Evolutionary conservation across 495 filamentous ascomycete species (phyloP).

Genomic region (Podospora pseudocomata): DNA sequence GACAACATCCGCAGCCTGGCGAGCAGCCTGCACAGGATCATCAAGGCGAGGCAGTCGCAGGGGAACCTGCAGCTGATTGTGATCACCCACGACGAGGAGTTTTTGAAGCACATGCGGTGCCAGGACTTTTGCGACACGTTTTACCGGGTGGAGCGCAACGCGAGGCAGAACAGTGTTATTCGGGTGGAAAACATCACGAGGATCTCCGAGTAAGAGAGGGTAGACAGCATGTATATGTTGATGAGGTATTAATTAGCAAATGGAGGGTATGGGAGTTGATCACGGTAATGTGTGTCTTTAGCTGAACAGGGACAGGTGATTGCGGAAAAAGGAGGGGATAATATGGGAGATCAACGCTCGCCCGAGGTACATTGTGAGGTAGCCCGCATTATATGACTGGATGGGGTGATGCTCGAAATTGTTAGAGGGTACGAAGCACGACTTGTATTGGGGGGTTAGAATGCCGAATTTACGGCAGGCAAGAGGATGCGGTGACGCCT

Average conservation of each 20-base stretch:
- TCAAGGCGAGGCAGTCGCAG: conserved; percentile 77
- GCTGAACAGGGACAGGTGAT: background rate
- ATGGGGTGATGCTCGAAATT: background rate
- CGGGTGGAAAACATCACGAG: conserved; percentile 64
- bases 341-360: background rate
- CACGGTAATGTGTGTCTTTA: background rate
- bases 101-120: conserved; percentile 87
- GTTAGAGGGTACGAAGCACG: background rate
- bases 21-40: conserved; percentile 79
- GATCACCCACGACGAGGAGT: conserved; percentile 99
- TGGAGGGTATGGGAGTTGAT: background rate
- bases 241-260: background rate
- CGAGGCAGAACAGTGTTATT: conserved; percentile 83
- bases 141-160: conserved; percentile 77
- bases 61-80: conserved; percentile 96
- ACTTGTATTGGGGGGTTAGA: background rate
- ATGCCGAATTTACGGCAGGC: conserved; percentile 11
- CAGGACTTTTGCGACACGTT: conserved; percentile 93
- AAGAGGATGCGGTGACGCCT: background rate
- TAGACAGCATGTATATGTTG: background rate
- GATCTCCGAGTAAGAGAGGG: conserved; percentile 37
- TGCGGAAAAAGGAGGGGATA: background rate
- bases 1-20: conserved; percentile 93
- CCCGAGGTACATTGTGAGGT: background rate
- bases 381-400: background rate